phyloP scores from a whole-genome alignment of 805 yeast species.

The Candida mattraensis region DNA sequence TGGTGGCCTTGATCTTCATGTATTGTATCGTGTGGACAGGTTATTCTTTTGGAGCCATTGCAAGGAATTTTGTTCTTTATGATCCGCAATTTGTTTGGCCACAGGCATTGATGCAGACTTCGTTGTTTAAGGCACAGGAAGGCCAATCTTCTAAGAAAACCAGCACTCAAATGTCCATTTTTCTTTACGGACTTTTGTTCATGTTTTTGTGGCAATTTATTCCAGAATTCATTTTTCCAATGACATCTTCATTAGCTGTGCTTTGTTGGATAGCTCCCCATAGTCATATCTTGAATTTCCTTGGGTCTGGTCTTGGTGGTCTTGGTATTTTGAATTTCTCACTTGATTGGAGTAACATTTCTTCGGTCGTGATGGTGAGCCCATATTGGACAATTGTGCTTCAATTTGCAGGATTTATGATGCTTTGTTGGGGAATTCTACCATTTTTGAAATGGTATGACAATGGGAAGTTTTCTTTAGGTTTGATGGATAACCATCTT shows the following conservation, averaged over 20 bases:
- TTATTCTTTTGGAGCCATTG: conserved; percentile 53
- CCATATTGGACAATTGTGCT: conserved; percentile 55
- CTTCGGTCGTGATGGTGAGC: conserved; percentile 46
- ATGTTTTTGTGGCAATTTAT: conserved; percentile 48
- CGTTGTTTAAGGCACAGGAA: conserved; percentile 37
- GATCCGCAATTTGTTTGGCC: conserved; percentile 54
- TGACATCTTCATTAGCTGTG: conserved; percentile 48
- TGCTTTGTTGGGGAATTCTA: conserved; percentile 48
- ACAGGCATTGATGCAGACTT: conserved; percentile 52
- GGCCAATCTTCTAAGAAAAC: conserved; percentile 14
- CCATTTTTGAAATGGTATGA: conserved; percentile 46
- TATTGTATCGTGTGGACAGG: conserved; percentile 53
- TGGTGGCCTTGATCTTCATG: conserved; percentile 46
- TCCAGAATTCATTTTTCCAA: conserved; percentile 49
- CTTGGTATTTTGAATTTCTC: conserved; percentile 49
- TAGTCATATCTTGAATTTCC: conserved; percentile 40
- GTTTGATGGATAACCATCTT: conserved; percentile 48
- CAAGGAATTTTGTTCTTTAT: conserved; percentile 43
- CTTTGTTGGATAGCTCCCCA: conserved; percentile 50
- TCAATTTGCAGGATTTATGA: conserved; percentile 46
- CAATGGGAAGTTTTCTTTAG: conserved; percentile 34
- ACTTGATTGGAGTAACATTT: conserved; percentile 54
- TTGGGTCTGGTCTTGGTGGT: conserved; percentile 55
- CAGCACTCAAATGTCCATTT: conserved; percentile 35
- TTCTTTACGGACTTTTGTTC: conserved; percentile 35